These are phyloP conservation scores for Biscutella laevigata DNA, from an alignment of 441 rosid species.

Conservation along the genomic window DNA sequence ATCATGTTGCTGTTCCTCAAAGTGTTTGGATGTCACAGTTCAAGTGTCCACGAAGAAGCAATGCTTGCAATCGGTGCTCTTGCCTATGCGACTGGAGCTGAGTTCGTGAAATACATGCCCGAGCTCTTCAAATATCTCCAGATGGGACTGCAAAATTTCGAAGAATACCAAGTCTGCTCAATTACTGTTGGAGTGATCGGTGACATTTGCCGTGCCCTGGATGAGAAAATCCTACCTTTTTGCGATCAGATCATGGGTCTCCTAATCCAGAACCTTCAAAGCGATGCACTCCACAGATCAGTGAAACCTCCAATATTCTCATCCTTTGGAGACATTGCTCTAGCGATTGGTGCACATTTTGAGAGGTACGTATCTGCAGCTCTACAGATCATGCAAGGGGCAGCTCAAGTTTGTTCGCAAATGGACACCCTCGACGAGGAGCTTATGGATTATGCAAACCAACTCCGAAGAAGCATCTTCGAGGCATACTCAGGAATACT, in stretches of 20 bases:
- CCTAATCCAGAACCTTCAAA: constrained; percentile 64
- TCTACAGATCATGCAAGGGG: constrained; percentile 67
- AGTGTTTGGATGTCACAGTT: constrained; percentile 78
- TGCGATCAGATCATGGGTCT: constrained; percentile 84
- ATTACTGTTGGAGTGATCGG: constrained; percentile 91
- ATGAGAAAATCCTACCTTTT: constrained; percentile 60
- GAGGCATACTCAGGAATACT: constrained; percentile 92
- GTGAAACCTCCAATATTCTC: constrained; percentile 93
- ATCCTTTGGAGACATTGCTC: constrained; percentile 87
- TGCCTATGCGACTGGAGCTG: constrained; percentile 75
- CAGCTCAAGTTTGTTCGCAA: constrained; percentile 64
- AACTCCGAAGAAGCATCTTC: constrained; percentile 72
- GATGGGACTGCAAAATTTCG: constrained; percentile 80
- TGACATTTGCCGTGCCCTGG: constrained; percentile 84
- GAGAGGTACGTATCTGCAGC: constrained; percentile 56
- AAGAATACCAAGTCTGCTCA: constrained; percentile 89
- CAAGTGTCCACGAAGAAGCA: constrained; percentile 98
- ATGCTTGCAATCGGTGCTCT: constrained; percentile 96
- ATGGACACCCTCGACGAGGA: constrained; percentile 68
- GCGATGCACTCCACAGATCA: constrained; percentile 70
- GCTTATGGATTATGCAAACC: constrained; percentile 74
- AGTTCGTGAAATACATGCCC: constrained; percentile 71
- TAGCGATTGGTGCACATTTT: constrained; percentile 79
- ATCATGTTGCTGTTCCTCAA: constrained; percentile 78
- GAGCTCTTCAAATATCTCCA: constrained; percentile 73